Conservation (phyloP, 2,329 filamentous ascomycete genomes). For the Stemphylium beticola region DNA sequence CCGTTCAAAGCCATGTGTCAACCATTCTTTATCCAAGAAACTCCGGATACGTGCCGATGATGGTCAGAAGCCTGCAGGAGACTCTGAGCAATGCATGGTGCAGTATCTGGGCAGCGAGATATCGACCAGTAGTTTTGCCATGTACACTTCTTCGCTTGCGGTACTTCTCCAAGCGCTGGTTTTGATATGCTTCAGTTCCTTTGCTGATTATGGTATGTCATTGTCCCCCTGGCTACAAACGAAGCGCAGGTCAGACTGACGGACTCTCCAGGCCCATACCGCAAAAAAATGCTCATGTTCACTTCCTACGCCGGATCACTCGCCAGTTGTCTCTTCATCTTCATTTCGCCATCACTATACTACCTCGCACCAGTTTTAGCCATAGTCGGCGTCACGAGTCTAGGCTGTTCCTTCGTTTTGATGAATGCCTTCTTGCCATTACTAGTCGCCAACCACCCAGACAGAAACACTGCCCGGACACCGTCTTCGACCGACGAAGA, state of each 20-base stretch:
- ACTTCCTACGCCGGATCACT: conserved; percentile 82
- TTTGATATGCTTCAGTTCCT: conserved; percentile 89
- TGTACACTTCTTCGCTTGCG: conserved; percentile 93
- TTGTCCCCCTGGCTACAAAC: background rate
- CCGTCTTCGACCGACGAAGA: conserved; percentile 15
- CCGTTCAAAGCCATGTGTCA: conserved; percentile 72
- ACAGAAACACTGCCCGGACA: conserved; percentile 20
- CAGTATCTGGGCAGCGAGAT: conserved; percentile 78
- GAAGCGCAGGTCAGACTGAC: background rate
- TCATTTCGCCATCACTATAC: conserved; percentile 75
- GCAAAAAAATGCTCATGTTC: conserved; percentile 79
- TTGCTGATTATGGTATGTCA: conserved; percentile 82
- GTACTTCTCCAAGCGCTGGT: conserved; percentile 86
- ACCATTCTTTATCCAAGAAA: conserved; percentile 57
- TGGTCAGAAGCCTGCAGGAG: conserved; percentile 17
- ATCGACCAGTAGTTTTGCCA: conserved; percentile 91
- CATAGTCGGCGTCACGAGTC: conserved; percentile 85
- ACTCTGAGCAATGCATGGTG: conserved; percentile 72
- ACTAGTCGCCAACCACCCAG: conserved; percentile 80
- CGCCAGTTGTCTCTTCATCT: conserved; percentile 81
- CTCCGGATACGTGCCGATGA: conserved; percentile 16
- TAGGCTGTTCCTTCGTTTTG: conserved; percentile 94
- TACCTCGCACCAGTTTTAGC: conserved; percentile 79
- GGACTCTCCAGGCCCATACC: conserved; percentile 59
- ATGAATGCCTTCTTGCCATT: conserved; percentile 91